phyloP scores from a whole-genome alignment of 2,329 filamentous ascomycete species.

The Chaetomium sp. region DNA sequence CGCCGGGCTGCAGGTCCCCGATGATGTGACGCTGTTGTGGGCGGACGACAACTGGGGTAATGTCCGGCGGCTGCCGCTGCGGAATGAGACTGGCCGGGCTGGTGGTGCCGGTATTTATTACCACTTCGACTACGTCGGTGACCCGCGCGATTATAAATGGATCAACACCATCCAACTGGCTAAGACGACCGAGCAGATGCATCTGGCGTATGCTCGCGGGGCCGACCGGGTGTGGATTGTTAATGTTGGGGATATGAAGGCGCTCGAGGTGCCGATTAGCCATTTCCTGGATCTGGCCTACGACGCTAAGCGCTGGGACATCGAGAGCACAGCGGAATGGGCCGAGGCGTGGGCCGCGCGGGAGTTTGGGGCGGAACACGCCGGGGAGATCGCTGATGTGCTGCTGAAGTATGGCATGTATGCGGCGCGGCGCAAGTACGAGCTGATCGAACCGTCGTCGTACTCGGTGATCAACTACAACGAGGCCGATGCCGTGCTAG shows the following conservation, averaged over 20 bases:
- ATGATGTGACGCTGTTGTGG: slow-evolving; percentile 62
- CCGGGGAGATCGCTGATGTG: slow-evolving; percentile 43
- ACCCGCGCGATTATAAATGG: slow-evolving; percentile 47
- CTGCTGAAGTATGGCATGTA: slow-evolving; percentile 51
- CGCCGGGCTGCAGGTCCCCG: slow-evolving; percentile 54
- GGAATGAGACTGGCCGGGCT: slow-evolving; percentile 50
- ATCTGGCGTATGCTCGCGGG: slow-evolving; percentile 50
- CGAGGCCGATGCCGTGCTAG: slow-evolving; percentile 53
- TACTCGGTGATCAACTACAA: slow-evolving; percentile 59
- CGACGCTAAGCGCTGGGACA: slow-evolving; percentile 51
- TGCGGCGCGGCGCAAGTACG: slow-evolving; percentile 53
- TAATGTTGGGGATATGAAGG: slow-evolving; percentile 62
- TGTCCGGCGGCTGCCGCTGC: slow-evolving; percentile 53
- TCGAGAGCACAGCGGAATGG: slow-evolving; percentile 50
- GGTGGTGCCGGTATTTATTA: slow-evolving; percentile 64
- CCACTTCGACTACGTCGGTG: slow-evolving; percentile 48
- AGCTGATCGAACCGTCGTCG: slow-evolving; percentile 51
- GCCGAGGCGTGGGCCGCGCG: slow-evolving; percentile 44
- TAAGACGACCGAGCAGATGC: slow-evolving; percentile 56
- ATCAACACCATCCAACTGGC: slow-evolving; percentile 59
- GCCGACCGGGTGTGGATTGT: slow-evolving; percentile 60
- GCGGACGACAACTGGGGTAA: slow-evolving; percentile 66
- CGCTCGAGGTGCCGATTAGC: slow-evolving; percentile 56
- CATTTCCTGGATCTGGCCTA: slow-evolving; percentile 65
- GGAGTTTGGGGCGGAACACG: slow-evolving; percentile 46